Conservation (phyloP, 2,329 filamentous ascomycete species). For the Lithohypha guttulata region DNA sequence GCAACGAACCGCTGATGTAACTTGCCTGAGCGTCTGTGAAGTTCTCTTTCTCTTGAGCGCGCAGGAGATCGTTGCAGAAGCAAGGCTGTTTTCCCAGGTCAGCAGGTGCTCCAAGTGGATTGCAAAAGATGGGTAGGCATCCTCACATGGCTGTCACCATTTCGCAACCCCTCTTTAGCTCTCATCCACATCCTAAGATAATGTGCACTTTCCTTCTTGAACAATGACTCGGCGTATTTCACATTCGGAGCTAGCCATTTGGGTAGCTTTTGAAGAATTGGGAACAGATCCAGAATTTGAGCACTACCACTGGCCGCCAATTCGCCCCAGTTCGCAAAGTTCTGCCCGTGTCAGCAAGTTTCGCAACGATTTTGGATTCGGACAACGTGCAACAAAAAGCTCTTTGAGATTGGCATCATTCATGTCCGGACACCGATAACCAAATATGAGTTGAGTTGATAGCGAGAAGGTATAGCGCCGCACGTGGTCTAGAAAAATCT, state of each 20-base stretch:
- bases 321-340: too few relatives aligned
- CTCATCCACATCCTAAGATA: slow-evolving; percentile 34
- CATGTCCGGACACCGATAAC: slow-evolving; percentile 33
- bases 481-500: slow-evolving; percentile 35
- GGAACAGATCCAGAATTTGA: slow-evolving; percentile 38
- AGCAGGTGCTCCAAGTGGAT: too few relatives aligned
- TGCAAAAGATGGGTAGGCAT: too few relatives aligned
- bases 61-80: slow-evolving; percentile 17
- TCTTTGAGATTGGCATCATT: slow-evolving; percentile 35
- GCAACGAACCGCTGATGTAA: slow-evolving; percentile 25
- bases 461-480: slow-evolving; percentile 40
- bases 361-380: slow-evolving; percentile 33
- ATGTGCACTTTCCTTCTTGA: slow-evolving; percentile 34
- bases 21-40: slow-evolving; percentile 28
- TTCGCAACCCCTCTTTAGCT: slow-evolving; percentile 29
- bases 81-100: slow-evolving; percentile 25
- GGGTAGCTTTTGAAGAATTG: slow-evolving; percentile 36
- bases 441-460: slow-evolving; percentile 42
- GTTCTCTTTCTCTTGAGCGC: slow-evolving; percentile 23
- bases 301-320: slow-evolving; percentile 34
- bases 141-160: too few relatives aligned
- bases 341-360: too few relatives aligned
- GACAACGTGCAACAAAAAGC: slow-evolving; percentile 34
- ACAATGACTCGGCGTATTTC: slow-evolving; percentile 31
- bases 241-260: slow-evolving; percentile 30